phyloP scores from a whole-genome alignment of 2,329 filamentous ascomycete species.

The Trichothecium roseum region DNA sequence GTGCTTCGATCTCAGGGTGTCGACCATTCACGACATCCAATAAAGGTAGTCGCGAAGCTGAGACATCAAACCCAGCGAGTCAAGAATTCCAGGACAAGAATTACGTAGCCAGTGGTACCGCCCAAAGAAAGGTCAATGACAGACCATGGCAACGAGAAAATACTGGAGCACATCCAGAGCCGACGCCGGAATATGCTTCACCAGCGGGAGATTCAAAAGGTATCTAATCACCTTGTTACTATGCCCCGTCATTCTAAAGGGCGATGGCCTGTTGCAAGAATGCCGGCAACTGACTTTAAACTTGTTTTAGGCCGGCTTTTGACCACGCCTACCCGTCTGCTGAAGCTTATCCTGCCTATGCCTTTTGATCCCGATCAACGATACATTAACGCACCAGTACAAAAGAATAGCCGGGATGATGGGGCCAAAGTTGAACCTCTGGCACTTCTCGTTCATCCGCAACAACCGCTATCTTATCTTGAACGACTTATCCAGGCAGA shows the following conservation, averaged over 20 bases:
- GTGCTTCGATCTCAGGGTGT: not conserved
- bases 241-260: too few relatives aligned
- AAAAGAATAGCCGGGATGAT: constrained; percentile 21
- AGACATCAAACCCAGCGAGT: constrained; percentile 17
- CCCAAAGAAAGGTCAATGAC: constrained; percentile 45
- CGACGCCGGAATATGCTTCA: constrained; percentile 14
- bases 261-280: too few relatives aligned
- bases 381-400: constrained; percentile 22
- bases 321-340: constrained; percentile 68
- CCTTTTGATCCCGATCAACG: constrained; percentile 30
- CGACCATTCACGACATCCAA: not conserved
- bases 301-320: constrained; percentile 53
- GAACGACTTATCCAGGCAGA: constrained; percentile 84
- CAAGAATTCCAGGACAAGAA: constrained; percentile 23
- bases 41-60: constrained; percentile 4
- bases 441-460: constrained; percentile 76
- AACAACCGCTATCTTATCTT: constrained; percentile 84
- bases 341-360: constrained; percentile 73
- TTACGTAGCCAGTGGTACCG: constrained; percentile 20
- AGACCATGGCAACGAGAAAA: constrained; percentile 59
- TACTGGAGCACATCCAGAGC: constrained; percentile 27
- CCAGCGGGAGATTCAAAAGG: constrained; percentile 19
- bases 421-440: constrained; percentile 58
- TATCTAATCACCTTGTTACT: constrained; percentile 5
- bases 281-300: constrained; percentile 4